A percentile compares a stretch with the other conserved stretches of the same genome.
Evolutionary conservation across 768 basidiomycete species (phyloP).

Genomic region (Termitomyces heimii): DNA sequence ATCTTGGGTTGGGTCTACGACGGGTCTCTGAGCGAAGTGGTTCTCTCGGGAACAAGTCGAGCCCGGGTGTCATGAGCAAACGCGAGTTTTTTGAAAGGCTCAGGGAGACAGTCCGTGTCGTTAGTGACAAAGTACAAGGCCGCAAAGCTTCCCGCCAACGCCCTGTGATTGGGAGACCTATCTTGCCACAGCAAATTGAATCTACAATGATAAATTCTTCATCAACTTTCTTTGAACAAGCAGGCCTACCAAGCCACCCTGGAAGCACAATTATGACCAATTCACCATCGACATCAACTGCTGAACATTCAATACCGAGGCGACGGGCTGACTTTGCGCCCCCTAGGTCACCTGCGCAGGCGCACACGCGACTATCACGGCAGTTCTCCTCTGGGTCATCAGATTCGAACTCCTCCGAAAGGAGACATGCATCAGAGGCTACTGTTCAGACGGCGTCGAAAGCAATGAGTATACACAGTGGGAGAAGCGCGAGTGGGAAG

Average conservation of each 20-base stretch:
- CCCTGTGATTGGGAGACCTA: constrained; percentile 58
- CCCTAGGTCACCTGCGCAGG: constrained; percentile 42
- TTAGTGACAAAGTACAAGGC: constrained; percentile 50
- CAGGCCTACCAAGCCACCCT: constrained; percentile 30
- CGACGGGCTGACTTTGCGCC: constrained; percentile 65
- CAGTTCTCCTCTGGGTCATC: constrained; percentile 30
- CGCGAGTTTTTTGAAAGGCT: constrained; percentile 62
- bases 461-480: constrained; percentile 48
- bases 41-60: constrained; percentile 24
- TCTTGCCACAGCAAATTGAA: constrained; percentile 22
- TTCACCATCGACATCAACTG: constrained; percentile 64
- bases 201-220: constrained; percentile 24
- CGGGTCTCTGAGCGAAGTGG: constrained; percentile 41
- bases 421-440: constrained; percentile 36
- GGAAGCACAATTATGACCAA: constrained; percentile 45
- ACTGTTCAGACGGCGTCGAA: constrained; percentile 43
- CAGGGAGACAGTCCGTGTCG: constrained; percentile 57
- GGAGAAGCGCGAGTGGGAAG: constrained; percentile 7
- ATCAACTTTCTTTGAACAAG: constrained; percentile 36
- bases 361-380: constrained; percentile 28
- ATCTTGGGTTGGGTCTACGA: constrained; percentile 42
- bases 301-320: constrained; percentile 57
- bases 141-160: constrained; percentile 28
- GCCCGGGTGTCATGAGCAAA: constrained; percentile 63
- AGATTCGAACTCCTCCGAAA: constrained; percentile 26